Base-by-base conservation (phyloP, 2,329 filamentous ascomycete genomes). In the Cephalotrichum gorgonifer region DNA sequence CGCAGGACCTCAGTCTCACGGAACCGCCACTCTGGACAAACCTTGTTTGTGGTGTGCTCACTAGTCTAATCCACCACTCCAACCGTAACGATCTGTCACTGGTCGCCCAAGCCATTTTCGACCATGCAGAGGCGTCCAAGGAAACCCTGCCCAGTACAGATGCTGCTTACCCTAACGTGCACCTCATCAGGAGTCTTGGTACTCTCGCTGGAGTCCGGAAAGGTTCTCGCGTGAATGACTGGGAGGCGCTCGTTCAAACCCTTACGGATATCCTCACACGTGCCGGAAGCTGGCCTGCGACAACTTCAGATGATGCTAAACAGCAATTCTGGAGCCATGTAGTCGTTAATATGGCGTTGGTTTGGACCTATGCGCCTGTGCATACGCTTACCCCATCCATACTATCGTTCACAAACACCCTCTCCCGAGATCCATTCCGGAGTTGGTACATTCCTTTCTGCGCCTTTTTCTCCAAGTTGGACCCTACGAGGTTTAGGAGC, bases 381-480 rank as follows among this genome's bases (percentile, higher is more conserved):
- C 87, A 95, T 57, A 76, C 83, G 6, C 69, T 94, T 31, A 81
- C 95, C 39, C 79, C 86, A 1, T 76, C 79, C 33, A 76, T 90
- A 50, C 75, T 78, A 15, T 66, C 78, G 3, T 73, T 95, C 43
- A 77, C 79, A 60, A 79, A 83, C 30, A 69, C 71, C 3, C 68
- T 95, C 44, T 81, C 78, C 3, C 76, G 76, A 47, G 79, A 85
- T 42, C 74, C 75, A 1, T 75, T 90, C 57, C 78, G 83, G 58
- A 67, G 67, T 47, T 84, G 83, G 70, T 97, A 95, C 62, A 75
- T 97, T 41, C 76, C 82, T 0, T 95, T 97, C 64, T 96, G 88
- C 64, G 83, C 84, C 14, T 83, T 87, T 47, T 83, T 93, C 56
- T 83, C 87, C 0, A 78, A 88, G 48, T 71, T 94, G 31, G 83